Conservation (phyloP, 2,329 filamentous ascomycete genomes). For the Fusarium zealandicum region DNA sequence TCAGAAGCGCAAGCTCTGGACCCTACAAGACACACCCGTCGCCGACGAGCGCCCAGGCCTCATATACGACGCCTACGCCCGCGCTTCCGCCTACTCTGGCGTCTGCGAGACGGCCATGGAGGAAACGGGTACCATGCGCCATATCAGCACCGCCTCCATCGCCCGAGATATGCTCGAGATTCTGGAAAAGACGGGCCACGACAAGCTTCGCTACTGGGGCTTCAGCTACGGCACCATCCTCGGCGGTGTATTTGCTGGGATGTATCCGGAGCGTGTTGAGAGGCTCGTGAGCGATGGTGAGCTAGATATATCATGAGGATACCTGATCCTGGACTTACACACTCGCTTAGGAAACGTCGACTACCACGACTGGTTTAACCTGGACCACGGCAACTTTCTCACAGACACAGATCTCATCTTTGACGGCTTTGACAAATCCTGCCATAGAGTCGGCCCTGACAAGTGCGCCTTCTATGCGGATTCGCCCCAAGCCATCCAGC, state of each 20-base stretch:
- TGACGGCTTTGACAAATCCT: conserved; percentile 60
- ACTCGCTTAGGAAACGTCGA: conserved; percentile 53
- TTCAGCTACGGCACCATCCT: conserved; percentile 63
- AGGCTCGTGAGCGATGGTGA: conserved; percentile 59
- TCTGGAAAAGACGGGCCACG: conserved; percentile 50
- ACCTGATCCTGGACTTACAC: not conserved
- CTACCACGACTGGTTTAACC: conserved; percentile 61
- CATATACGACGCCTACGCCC: conserved; percentile 54
- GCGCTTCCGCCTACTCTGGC: conserved; percentile 52
- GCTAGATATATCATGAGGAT: conserved; percentile 3
- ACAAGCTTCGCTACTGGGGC: conserved; percentile 60
- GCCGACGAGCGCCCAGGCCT: conserved; percentile 57
- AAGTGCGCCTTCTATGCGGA: conserved; percentile 54
- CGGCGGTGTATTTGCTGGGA: conserved; percentile 59
- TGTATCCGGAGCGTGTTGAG: conserved; percentile 60
- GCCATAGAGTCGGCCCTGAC: conserved; percentile 58
- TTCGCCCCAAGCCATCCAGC: conserved; percentile 48
- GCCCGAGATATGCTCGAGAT: conserved; percentile 59
- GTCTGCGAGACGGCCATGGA: conserved; percentile 52
- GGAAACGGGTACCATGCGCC: conserved; percentile 47
- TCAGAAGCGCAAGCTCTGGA: conserved; percentile 54
- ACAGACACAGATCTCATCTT: conserved; percentile 63
- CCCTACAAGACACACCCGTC: conserved; percentile 52
- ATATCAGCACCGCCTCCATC: conserved; percentile 54
- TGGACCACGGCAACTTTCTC: conserved; percentile 55